phyloP scores from a whole-genome alignment of 2,329 filamentous ascomycete genomes.

The Alternaria angustiovoidea region DNA sequence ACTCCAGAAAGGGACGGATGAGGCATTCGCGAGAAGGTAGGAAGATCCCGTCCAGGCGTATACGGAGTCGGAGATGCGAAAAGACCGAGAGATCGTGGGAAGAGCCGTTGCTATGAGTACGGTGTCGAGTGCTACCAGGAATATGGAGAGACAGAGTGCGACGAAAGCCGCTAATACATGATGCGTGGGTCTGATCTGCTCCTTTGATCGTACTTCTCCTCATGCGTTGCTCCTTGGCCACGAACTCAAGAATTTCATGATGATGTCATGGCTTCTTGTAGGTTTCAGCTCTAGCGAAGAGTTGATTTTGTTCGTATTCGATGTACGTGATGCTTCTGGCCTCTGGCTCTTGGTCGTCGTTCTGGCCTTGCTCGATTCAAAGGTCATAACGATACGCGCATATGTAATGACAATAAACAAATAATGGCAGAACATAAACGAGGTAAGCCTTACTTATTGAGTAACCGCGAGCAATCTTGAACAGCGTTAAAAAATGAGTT shows the following conservation, averaged over 20 bases:
- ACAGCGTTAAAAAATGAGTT: background rate
- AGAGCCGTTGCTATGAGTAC: constrained; percentile 72
- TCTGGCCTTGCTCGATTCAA: background rate
- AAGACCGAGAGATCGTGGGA: constrained; percentile 69
- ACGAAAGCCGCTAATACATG: constrained; percentile 36
- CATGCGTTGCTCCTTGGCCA: background rate
- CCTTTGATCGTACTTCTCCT: background rate
- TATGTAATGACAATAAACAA: background rate
- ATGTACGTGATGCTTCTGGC: background rate
- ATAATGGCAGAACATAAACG: background rate
- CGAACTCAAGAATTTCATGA: background rate
- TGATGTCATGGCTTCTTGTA: background rate
- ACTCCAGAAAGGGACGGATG: constrained; percentile 53
- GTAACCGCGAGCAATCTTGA: background rate
- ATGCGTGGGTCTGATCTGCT: background rate
- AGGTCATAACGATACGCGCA: background rate
- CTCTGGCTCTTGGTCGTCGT: background rate
- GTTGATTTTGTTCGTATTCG: background rate
- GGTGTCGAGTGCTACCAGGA: constrained; percentile 56
- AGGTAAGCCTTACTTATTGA: background rate
- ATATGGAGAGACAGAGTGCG: constrained; percentile 48
- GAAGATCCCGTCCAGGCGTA: constrained; percentile 77
- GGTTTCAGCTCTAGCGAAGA: background rate
- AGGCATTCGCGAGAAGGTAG: constrained; percentile 50
- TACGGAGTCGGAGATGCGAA: constrained; percentile 69